Evolutionary conservation across 257 asterid genomes (phyloP).

Genomic region (Cordia subcordata): DNA sequence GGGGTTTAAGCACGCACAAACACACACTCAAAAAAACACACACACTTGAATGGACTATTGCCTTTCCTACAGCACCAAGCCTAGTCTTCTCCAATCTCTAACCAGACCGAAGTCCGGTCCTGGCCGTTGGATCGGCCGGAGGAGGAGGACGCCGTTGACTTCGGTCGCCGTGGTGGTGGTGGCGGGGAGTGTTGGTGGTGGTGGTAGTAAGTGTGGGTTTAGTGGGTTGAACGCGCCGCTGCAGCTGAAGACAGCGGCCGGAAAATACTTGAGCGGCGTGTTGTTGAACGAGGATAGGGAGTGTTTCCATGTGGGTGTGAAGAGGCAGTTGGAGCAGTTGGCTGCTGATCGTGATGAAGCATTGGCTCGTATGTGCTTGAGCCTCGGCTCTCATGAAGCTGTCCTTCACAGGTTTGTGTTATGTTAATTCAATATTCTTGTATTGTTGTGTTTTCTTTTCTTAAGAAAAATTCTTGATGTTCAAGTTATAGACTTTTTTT

Average conservation of each 20-base stretch:
- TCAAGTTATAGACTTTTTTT: no score
- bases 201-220: constrained; percentile 37
- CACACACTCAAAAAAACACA: background rate
- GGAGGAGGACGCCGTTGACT: constrained; percentile 7
- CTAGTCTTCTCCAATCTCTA: constrained; percentile 18
- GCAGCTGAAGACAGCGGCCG: constrained; percentile 62
- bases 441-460: background rate
- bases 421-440: background rate
- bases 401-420: constrained; percentile 72
- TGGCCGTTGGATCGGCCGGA: constrained; percentile 16
- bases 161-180: constrained; percentile 15
- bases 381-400: constrained; percentile 68
- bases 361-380: constrained; percentile 45
- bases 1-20: background rate
- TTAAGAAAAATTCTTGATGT: background rate
- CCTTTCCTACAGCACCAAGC: constrained; percentile 26
- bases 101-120: constrained; percentile 9
- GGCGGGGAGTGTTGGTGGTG: constrained; percentile 26
- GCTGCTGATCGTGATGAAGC: constrained; percentile 52
- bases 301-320: constrained; percentile 41
- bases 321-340: constrained; percentile 51
- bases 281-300: constrained; percentile 48
- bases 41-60: constrained; percentile 61
- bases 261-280: constrained; percentile 49
- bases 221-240: constrained; percentile 71